Evolutionary conservation across 768 basidiomycete species (phyloP).

Genomic region (Serpula lacrymans): DNA sequence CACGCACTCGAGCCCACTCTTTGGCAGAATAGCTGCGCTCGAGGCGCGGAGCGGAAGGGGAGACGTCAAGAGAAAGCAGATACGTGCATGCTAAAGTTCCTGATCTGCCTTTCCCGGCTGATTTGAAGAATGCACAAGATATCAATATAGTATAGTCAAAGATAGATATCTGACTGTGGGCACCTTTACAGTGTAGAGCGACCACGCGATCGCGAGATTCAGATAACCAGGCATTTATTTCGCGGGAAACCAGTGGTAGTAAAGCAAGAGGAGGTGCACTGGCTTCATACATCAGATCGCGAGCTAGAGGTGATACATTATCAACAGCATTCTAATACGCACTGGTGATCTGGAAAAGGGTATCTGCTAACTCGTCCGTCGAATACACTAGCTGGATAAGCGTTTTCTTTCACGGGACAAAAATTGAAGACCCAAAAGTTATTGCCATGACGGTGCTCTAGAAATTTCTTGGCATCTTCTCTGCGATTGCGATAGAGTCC

Average conservation of each 20-base stretch:
- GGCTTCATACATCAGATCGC: constrained; percentile 3
- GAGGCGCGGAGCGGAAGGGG: constrained; percentile 44
- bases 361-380: constrained; percentile 75
- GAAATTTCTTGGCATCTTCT: constrained; percentile 71
- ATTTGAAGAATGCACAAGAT: not conserved
- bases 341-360: constrained; percentile 92
- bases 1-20: constrained; percentile 45
- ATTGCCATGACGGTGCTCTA: constrained; percentile 67
- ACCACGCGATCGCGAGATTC: constrained; percentile 64
- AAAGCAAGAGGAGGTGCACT: constrained; percentile 78
- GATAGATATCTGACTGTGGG: constrained; percentile 2
- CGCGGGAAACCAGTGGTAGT: constrained; percentile 67
- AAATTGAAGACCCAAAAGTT: constrained; percentile 91
- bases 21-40: constrained; percentile 44
- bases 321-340: too few species aligned
- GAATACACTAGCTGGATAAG: constrained; percentile 68
- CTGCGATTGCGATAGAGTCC: constrained; percentile 76
- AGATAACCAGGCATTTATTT: constrained; percentile 71
- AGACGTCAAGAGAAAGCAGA: constrained; percentile 56
- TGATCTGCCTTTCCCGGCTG: constrained; percentile 81
- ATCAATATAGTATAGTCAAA: constrained; percentile 6
- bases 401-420: constrained; percentile 78
- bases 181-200: constrained; percentile 88
- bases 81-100: constrained; percentile 86
- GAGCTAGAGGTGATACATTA: not conserved